Evolutionary conservation across 495 filamentous ascomycete genomes (phyloP), one percentile per base, ranked within the genome.

Genomic region (Penicillium silybi): DNA sequence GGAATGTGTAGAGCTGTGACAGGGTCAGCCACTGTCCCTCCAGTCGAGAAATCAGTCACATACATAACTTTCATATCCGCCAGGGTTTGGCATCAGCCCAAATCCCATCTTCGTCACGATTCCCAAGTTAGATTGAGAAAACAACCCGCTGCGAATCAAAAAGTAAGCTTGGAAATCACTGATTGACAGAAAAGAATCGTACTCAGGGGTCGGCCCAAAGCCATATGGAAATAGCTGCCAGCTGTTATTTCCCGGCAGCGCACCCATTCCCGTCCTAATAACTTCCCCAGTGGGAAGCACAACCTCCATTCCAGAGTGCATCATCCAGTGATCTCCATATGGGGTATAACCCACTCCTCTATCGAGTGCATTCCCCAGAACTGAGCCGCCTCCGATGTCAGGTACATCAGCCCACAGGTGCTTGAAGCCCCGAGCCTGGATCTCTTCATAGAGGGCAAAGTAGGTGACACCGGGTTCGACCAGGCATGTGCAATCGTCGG

Each of bases 51-150:
- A n/a, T 7, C 11, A n/a, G 20, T n/a, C 19, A 38, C 45, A 18
- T 23, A 55, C 46, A 41, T 50, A 55, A 23, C 29, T 37, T 35
- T 61, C 47, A 44, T 53, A 48, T 7, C 54, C 58, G 0, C 70
- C 70, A 26, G 67, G 66, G 19, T 79, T 76, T 5, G 77, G 80
- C 80, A 83, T 81, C 41, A 80, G 58, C 54, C 70, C 71, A 27
- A 85, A 71, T 17, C 80, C 80, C 77, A 85, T 81, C 59, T 84
- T 82, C 1, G 71, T 77, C 11, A 85, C 78, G 39, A 85, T 82
- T 35, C 80, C 81, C 45, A 78, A 70, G 56, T 78, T 81, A 47
- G 68, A 74, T 54, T 84, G 81, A 1, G 74, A 74, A 63, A 85
- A 85, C 40, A 85, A 4, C 16, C 52, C 52, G 39, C 46, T 50